Base-by-base conservation (phyloP, 805 yeast genomes). In the Debaryomyces hansenii region DNA sequence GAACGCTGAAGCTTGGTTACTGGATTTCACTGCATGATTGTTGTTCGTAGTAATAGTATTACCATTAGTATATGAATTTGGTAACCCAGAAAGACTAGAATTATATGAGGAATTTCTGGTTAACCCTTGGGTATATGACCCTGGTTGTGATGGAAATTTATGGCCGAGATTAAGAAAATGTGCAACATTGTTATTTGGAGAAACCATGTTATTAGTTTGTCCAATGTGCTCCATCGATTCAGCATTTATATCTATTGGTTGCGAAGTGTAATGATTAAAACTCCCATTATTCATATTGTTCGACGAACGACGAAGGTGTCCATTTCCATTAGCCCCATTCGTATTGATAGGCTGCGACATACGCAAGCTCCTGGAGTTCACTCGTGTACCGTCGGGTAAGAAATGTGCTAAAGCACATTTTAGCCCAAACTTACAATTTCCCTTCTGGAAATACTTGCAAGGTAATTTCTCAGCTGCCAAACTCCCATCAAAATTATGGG, bases 391-490 rank as follows among this genome's bases (percentile, higher is more conserved):
- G 58, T 91, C 96, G 0, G 96, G 95, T 35, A 87, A 68, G 47
- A 87, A 78, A 67, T 92, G 99, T 5, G 96, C 96, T 58, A 92
- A 78, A 1, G 97, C 98, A 72, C 99, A 92, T 59, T 90, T 91
- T 42, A 81, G 72, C 4, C 99, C 99, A 66, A 92, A 92, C 68
- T 90, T 90, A 68, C 99, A 92, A 61, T 90, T 90, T n/a, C 98
- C 98, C 69, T 88, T 88, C 59, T 87, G 94, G 65, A 89, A 92
- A 67, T 91, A 92, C 73, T 90, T 91, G 75, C 99, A 92, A 5
- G 91, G 89, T 37, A 77, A 71, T 39, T 75, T 66, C 41, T 78
- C 83, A n/a, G 75, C 75, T 27, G 70, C 71, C 31, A 71, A 67
- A n/a, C 75, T 62, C 4, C 78, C 73, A 45, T 84, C 87, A 42